Base-by-base conservation (phyloP, 169 alveolate genomes). In the Plasmodium inui region DNA sequence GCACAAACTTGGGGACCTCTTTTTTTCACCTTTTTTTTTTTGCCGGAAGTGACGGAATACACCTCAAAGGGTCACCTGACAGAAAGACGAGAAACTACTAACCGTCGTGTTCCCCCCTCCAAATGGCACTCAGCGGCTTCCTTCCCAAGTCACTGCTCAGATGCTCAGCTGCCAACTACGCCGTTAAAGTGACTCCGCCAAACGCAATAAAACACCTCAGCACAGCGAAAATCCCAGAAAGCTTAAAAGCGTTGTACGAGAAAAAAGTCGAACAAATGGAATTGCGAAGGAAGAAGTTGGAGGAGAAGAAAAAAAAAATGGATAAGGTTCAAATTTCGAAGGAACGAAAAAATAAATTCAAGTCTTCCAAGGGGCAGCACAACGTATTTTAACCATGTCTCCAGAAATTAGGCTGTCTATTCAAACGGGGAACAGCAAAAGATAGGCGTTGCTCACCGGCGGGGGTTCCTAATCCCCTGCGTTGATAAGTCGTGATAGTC, bases 291-390 rank as follows among this genome's bases (percentile, higher is more conserved):
- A 88, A 88, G 79, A 37, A 76, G 37, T 55, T 88, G 22, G 94
- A 88, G 55, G 88, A 78, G 81, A 85, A 32, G 19, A 88, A 88
- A 70, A 88, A 88, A 79, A 88, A 88, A 79, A 88, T 41, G 84
- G 94, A 88, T 57, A 88, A 88, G 37, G 83, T 79, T 26, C 41
- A 78, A 80, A 78, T 88, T 55, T 88, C 94, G 22, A 88, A 73
- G 71, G 94, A 76, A 39, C 39, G 94, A 72, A 88, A 88, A 88
- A 88, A 79, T 61, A 88, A 88, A 79, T 88, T 79, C 53, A 88
- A 88, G 57, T 88, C 94, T 14, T 88, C 94, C 61, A 88, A 88
- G 61, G 94, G 94, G 10, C 94, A 88, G 53, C 94, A 88, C 73
- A 88, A 88, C 89, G 76, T 88, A 10, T 88, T 55, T 61, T 88